phyloP scores from a whole-genome alignment of 2,329 filamentous ascomycete species.

The Penicillium crustosum region DNA sequence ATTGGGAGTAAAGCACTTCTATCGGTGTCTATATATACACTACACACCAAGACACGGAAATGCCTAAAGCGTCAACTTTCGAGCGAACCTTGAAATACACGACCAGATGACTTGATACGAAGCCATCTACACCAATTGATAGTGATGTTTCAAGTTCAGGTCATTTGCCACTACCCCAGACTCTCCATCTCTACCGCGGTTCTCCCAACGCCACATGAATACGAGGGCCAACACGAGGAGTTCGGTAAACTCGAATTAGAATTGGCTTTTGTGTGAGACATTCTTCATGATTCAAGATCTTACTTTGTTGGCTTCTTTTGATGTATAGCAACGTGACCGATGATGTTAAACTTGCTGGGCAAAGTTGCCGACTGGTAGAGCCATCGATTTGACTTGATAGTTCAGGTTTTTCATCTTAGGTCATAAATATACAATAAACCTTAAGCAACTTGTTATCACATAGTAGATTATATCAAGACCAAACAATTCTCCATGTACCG shows the following conservation, averaged over 20 bases:
- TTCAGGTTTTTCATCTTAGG: not conserved
- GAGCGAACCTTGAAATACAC: not conserved
- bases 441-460: no score
- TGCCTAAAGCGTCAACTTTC: not conserved
- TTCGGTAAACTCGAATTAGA: not conserved
- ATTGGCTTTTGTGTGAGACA: constrained; percentile 18
- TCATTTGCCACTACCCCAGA: constrained; percentile 2
- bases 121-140: not conserved
- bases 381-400: not conserved
- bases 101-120: constrained; percentile 11
- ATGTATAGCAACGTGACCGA: not conserved
- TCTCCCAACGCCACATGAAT: constrained; percentile 8
- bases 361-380: not conserved
- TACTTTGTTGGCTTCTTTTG: not conserved
- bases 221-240: constrained; percentile 8
- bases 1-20: not conserved
- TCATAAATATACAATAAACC: not conserved
- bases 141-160: not conserved
- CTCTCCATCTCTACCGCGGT: not conserved
- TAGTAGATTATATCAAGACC: not conserved
- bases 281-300: not conserved
- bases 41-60: not conserved
- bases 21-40: not conserved
- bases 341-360: not conserved
- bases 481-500: not conserved